These are phyloP conservation scores for Brasilioporus rufonigricans DNA, from an alignment of 768 basidiomycete genomes.

Conservation along the genomic window DNA sequence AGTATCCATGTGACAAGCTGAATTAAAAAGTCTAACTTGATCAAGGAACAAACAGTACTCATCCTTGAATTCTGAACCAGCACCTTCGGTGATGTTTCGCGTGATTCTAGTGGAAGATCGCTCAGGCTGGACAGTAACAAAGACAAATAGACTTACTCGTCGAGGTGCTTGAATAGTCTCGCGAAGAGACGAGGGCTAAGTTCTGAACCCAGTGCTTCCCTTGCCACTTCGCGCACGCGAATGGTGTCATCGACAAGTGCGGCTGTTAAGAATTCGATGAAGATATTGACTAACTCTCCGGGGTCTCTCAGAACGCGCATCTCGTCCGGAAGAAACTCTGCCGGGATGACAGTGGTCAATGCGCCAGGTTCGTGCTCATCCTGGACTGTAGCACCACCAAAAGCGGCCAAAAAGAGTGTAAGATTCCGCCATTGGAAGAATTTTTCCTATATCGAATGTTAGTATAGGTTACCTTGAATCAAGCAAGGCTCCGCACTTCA, in stretches of 20 bases:
- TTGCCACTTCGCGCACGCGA: slow-evolving; percentile 71
- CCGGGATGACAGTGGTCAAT: slow-evolving; percentile 53
- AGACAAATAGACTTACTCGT: slow-evolving; percentile 52
- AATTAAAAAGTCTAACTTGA: slow-evolving; percentile 47
- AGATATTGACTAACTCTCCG: slow-evolving; percentile 55
- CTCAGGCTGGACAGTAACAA: not conserved
- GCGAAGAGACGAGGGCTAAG: slow-evolving; percentile 68
- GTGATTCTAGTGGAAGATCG: slow-evolving; percentile 41
- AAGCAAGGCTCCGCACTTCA: slow-evolving; percentile 32
- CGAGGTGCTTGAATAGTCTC: slow-evolving; percentile 66
- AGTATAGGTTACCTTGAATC: not conserved
- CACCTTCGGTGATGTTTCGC: slow-evolving; percentile 47
- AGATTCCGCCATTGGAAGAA: slow-evolving; percentile 85
- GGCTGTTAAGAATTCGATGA: slow-evolving; percentile 67
- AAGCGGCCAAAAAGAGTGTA: slow-evolving; percentile 71
- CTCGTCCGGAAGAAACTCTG: slow-evolving; percentile 63
- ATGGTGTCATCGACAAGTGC: slow-evolving; percentile 62
- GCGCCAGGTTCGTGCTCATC: slow-evolving; percentile 51
- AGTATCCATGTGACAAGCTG: slow-evolving; percentile 2
- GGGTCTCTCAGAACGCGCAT: slow-evolving; percentile 65
- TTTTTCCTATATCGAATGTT: slow-evolving; percentile 50
- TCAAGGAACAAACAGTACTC: slow-evolving; percentile 59
- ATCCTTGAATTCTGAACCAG: slow-evolving; percentile 40
- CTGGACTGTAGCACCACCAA: slow-evolving; percentile 62
- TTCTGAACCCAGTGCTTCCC: slow-evolving; percentile 79